Base-by-base conservation (phyloP, 768 basidiomycete genomes). In the Tylopilus intermedius region DNA sequence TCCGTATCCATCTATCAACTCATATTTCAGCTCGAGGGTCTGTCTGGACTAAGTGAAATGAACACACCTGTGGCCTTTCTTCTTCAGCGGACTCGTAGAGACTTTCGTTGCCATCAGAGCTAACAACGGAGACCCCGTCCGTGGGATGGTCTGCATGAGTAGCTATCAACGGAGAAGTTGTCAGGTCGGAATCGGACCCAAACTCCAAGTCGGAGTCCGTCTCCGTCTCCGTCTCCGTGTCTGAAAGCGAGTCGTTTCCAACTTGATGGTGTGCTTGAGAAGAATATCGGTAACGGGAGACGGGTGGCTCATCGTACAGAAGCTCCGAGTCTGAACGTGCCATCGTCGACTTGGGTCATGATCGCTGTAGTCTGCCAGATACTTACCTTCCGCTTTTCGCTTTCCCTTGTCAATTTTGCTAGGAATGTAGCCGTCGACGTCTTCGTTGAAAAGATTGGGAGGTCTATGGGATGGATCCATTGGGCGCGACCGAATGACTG, bases 1-100 rank as follows among this genome's bases (percentile, higher is more conserved):
- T 65, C 58, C 10, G 57, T 18, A 35, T 58, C 60, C 56, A 65
- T 67, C 65, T 69, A 47, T n/a, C 24, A 29, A 51, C 35, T 2
- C 41, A 14, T n/a, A 22, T 48, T 53, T 13, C 1, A 4, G 13
- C 7, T 8, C 24, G 13, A 40, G 22, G 40, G 49, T 24, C 8
- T 4, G 13, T 3, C 1, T 22, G 35, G 4, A 5, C 13, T 3
- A 26, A 22, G 10, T 18, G 10, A 26, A 45, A 45, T 5, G 33
- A 39, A 60, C 47, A 35, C 14, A 64, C 63, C 54, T 58, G 46
- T 45, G 52, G 38, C 8, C 10, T 42, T 14, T 52, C 62, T 43
- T 48, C 24, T 24, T 24, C 21, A 1, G 15, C 35, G 6, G 63
- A 64, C 4, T 54, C 50, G 15, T 63, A 65, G 5, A 62, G 7